Conservation (phyloP, 1,284 basidiomycete species). For the Moniliella sp. region DNA sequence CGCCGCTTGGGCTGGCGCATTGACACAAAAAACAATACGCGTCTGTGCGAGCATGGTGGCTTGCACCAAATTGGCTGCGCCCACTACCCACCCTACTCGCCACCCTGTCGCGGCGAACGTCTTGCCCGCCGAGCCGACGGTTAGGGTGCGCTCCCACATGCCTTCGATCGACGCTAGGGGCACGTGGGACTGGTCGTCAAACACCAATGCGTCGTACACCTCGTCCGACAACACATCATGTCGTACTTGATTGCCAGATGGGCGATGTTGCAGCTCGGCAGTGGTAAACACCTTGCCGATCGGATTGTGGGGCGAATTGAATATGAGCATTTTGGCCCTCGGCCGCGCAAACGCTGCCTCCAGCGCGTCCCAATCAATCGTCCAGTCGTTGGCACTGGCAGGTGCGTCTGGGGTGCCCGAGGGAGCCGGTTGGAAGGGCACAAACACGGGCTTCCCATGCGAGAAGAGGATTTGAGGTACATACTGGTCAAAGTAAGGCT, state of each 20-base stretch:
- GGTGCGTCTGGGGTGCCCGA: conserved; percentile 2
- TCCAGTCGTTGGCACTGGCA: conserved; percentile 32
- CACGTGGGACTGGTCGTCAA: conserved; percentile 64
- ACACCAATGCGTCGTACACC: conserved; percentile 75
- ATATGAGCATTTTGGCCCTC: conserved; percentile 51
- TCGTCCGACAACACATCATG: conserved; percentile 84
- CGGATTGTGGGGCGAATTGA: conserved; percentile 60
- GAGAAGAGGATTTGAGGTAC: conserved; percentile 37
- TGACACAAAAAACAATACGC: conserved; percentile 81
- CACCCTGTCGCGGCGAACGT: conserved; percentile 95
- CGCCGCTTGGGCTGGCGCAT: too few species aligned
- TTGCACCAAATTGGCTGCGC: conserved; percentile 56
- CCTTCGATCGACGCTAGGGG: conserved; percentile 54
- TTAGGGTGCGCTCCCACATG: conserved; percentile 91
- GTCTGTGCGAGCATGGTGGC: conserved; percentile 74
- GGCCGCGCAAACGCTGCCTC: conserved; percentile 60
- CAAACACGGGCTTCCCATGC: conserved; percentile 67
- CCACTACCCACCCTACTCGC: conserved; percentile 90
- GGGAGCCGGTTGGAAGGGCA: conserved; percentile 79
- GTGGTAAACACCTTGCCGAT: conserved; percentile 61
- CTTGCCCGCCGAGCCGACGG: conserved; percentile 54
- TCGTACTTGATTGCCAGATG: conserved; percentile 73
- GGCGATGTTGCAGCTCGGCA: conserved; percentile 59
- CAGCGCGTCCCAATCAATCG: conserved; percentile 44
- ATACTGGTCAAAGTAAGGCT: conserved; percentile 87